A percentile compares a stretch with the other conserved stretches of the same genome.
phyloP scores from a whole-genome alignment of 768 basidiomycete species.

The Boletellus ananiceps region DNA sequence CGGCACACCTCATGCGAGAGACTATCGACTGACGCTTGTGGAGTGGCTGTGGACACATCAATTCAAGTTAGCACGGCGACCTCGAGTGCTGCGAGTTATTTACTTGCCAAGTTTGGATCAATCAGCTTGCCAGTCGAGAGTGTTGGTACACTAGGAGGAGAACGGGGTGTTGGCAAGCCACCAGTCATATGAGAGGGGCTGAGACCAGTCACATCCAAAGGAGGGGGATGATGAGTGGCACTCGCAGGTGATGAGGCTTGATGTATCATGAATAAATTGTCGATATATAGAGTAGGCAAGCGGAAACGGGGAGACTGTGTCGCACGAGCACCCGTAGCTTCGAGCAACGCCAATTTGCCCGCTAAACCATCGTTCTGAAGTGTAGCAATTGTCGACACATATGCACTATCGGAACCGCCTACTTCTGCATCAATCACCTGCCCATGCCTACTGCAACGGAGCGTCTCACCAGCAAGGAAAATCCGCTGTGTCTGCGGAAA shows the following conservation, averaged over 20 bases:
- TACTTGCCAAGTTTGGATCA: conserved; percentile 60
- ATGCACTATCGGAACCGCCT: conserved; percentile 57
- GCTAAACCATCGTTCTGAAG: conserved; percentile 59
- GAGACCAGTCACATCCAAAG: conserved; percentile 40
- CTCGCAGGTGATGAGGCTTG: conserved; percentile 20
- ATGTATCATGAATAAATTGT: conserved; percentile 42
- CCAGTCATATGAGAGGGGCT: conserved; percentile 46
- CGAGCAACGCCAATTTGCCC: conserved; percentile 62
- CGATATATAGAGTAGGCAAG: conserved; percentile 50
- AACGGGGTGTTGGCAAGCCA: conserved; percentile 65
- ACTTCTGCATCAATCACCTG: conserved; percentile 2
- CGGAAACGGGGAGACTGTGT: conserved; percentile 44
- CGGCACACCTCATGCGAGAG: not conserved
- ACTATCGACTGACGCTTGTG: conserved; percentile 60
- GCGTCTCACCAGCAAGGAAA: conserved; percentile 60
- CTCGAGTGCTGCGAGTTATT: not conserved
- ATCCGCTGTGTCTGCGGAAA: conserved; percentile 72
- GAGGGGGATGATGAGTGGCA: conserved; percentile 39
- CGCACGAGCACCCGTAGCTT: conserved; percentile 41
- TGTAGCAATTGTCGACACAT: conserved; percentile 50
- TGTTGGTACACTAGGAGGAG: conserved; percentile 40
- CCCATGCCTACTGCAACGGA: not conserved
- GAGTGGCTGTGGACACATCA: conserved; percentile 46
- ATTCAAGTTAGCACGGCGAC: conserved; percentile 7
- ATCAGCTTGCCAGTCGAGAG: conserved; percentile 35